phyloP scores from a whole-genome alignment of 805 yeast genomes.

The Myxozyma kluyveri region DNA sequence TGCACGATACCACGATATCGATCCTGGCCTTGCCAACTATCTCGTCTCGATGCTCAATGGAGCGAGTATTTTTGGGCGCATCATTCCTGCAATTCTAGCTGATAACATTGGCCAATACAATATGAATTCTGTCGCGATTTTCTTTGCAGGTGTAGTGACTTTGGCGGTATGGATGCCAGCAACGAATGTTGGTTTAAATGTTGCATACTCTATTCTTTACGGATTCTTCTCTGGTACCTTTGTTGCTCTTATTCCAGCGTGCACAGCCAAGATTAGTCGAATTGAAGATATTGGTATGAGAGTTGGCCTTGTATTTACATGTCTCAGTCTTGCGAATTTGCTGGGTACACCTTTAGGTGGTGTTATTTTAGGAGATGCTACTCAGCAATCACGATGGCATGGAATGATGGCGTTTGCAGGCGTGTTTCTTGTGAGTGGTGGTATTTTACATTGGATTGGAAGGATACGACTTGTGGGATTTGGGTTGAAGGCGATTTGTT shows the following conservation, averaged over 20 bases:
- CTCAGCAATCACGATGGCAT: slow-evolving; percentile 7
- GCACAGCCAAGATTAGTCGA: slow-evolving; percentile 35
- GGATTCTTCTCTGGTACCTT: slow-evolving; percentile 40
- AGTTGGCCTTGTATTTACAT: slow-evolving; percentile 62
- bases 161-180: slow-evolving; percentile 41
- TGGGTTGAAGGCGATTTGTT: slow-evolving; percentile 27
- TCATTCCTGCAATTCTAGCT: slow-evolving; percentile 49
- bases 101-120: slow-evolving; percentile 51
- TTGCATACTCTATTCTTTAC: slow-evolving; percentile 35
- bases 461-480: slow-evolving; percentile 29
- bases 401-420: slow-evolving; percentile 30
- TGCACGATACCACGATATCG: slow-evolving; percentile 31
- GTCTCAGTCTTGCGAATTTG: slow-evolving; percentile 51
- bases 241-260: slow-evolving; percentile 38
- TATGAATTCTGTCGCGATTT: slow-evolving; percentile 37
- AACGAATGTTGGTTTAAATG: slow-evolving; percentile 33
- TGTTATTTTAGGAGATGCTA: slow-evolving; percentile 24
- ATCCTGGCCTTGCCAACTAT: slow-evolving; percentile 30
- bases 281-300: slow-evolving; percentile 37
- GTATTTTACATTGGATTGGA: slow-evolving; percentile 18
- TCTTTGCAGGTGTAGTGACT: slow-evolving; percentile 35
- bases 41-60: slow-evolving; percentile 40
- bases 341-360: slow-evolving; percentile 39
- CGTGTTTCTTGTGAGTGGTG: slow-evolving; percentile 13
- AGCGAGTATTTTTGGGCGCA: slow-evolving; percentile 47